Percentiles rank a stretch among this genome's conserved stretches.
phyloP scores from a whole-genome alignment of 164 flowering plant species.

The Cinnamomum chago region DNA sequence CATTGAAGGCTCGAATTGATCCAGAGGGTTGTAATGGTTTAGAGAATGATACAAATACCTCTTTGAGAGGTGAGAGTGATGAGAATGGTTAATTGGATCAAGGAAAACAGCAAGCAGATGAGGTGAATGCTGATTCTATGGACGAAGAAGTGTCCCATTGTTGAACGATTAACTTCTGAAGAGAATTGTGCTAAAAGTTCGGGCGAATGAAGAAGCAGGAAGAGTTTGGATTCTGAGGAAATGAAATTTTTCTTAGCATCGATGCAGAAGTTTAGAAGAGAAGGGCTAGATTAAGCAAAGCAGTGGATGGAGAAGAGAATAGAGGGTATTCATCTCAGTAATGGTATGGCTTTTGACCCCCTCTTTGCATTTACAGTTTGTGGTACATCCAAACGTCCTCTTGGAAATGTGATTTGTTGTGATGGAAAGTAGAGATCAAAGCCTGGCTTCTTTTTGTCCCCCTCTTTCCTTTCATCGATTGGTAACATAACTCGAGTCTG shows the following conservation, averaged over 20 bases:
- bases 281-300: constrained; percentile 6
- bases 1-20: constrained; percentile 15
- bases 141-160: constrained; percentile 6
- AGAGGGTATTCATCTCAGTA: constrained; percentile 8
- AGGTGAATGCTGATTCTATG: not conserved
- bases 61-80: not conserved
- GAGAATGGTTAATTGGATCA: not conserved
- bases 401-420: no score
- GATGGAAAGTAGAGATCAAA: no score
- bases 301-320: constrained; percentile 11
- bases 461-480: no score
- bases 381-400: no score
- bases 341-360: constrained; percentile 27
- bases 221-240: constrained; percentile 6
- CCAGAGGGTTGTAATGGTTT: constrained; percentile 46
- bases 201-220: constrained; percentile 9
- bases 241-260: constrained; percentile 11
- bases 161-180: constrained; percentile 7
- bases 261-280: constrained; percentile 11
- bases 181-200: constrained; percentile 2
- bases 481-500: no score
- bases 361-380: not conserved
- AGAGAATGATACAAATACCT: not conserved
- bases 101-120: constrained; percentile 4
- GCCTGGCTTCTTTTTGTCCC: no score